Evolutionary conservation across 2,329 filamentous ascomycete genomes (phyloP).

Genomic region (Diplodia scrobiculata): DNA sequence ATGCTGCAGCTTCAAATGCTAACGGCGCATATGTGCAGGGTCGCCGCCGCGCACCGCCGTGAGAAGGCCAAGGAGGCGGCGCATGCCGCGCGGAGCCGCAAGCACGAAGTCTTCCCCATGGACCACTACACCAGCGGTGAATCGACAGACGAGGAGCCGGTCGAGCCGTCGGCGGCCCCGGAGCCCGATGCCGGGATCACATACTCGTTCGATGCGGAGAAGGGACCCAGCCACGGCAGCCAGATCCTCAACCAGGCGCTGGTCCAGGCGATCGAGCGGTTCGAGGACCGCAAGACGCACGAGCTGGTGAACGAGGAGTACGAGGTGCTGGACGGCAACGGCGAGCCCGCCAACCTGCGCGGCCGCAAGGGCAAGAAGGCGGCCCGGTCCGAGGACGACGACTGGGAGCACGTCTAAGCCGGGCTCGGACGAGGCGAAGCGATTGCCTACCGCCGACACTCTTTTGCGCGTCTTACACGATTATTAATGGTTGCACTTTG

Average conservation of each 20-base stretch:
- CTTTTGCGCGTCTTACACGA: conserved; percentile 18
- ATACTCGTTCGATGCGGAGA: conserved; percentile 57
- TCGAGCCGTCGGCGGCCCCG: conserved; percentile 49
- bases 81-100: conserved; percentile 37
- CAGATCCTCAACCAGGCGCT: conserved; percentile 61
- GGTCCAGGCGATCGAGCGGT: conserved; percentile 60
- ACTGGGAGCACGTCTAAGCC: conserved; percentile 47
- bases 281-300: conserved; percentile 62
- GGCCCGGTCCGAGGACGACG: conserved; percentile 40
- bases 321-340: conserved; percentile 53
- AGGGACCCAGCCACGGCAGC: conserved; percentile 56
- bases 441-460: conserved; percentile 13
- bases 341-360: conserved; percentile 40
- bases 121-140: conserved; percentile 41
- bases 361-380: conserved; percentile 40
- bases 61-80: conserved; percentile 25
- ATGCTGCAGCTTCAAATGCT: neutral
- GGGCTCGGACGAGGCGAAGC: conserved; percentile 7
- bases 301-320: conserved; percentile 64
- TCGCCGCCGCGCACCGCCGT: conserved; percentile 15
- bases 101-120: conserved; percentile 42
- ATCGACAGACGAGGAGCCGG: conserved; percentile 51
- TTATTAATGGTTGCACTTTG: conserved; percentile 19
- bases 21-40: neutral
- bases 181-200: conserved; percentile 53